phyloP scores from a whole-genome alignment of 331 rosid genomes.

The Rhamnella rubrinervis region DNA sequence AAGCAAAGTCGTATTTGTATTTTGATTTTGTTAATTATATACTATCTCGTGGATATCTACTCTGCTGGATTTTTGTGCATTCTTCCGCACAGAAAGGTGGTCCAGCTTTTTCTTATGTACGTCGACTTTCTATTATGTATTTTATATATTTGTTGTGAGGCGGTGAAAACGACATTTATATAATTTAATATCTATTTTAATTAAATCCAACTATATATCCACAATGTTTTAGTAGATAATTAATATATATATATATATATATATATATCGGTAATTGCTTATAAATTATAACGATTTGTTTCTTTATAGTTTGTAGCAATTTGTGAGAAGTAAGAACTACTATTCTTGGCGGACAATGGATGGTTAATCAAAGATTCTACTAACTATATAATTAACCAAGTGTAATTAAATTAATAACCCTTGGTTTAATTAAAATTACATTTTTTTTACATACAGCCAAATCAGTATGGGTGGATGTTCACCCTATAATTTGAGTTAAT shows the following conservation, averaged over 20 bases:
- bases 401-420: no score
- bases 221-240: no score
- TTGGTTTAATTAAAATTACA: no score
- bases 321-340: neutral
- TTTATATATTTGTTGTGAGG: neutral
- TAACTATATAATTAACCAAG: no score
- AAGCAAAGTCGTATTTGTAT: neutral
- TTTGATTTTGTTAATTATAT: no score
- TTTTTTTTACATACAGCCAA: no score
- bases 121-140: no score
- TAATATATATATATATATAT: no score
- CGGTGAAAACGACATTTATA: neutral
- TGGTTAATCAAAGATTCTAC: neutral
- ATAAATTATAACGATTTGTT: neutral
- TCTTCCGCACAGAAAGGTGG: neutral
- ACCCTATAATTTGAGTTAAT: no score
- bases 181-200: neutral
- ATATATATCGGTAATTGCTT: neutral
- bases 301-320: neutral
- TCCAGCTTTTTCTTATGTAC: neutral
- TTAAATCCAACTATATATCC: neutral
- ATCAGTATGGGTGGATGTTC: no score
- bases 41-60: slow-evolving; percentile 4
- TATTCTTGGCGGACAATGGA: neutral
- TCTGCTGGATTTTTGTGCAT: slow-evolving; percentile 7